phyloP scores from a whole-genome alignment of 164 flowering plant genomes.

The Vitis labrusca region DNA sequence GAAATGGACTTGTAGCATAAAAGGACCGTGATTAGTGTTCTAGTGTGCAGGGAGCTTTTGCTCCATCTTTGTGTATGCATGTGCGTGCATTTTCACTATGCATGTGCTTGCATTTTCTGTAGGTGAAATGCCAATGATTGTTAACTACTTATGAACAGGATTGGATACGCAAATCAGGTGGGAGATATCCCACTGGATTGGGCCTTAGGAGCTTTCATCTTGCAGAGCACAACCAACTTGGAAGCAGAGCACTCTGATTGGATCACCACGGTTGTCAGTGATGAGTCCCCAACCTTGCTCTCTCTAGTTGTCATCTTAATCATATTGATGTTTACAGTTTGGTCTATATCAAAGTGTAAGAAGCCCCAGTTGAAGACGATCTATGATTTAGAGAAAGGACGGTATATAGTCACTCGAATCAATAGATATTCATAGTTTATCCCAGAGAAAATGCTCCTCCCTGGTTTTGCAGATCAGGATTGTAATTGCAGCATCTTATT shows the following conservation, averaged over 20 bases:
- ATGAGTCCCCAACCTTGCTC: constrained; percentile 43
- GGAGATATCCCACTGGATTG: constrained; percentile 80
- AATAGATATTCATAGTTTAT: constrained; percentile 25
- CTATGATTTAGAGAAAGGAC: constrained; percentile 91
- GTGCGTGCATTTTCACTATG: background rate
- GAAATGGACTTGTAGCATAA: too few species aligned
- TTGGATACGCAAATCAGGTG: constrained; percentile 69
- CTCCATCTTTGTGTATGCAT: background rate
- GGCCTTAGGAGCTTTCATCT: constrained; percentile 94
- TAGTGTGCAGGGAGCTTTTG: background rate
- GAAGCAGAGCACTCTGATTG: constrained; percentile 27
- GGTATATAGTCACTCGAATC: constrained; percentile 71
- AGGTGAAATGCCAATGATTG: background rate
- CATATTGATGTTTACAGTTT: constrained; percentile 44
- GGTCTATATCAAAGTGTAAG: constrained; percentile 66
- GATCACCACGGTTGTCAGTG: constrained; percentile 29
- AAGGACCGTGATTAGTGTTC: background rate
- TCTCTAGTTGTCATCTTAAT: constrained; percentile 39
- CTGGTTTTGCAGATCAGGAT: constrained; percentile 2
- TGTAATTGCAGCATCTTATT: background rate
- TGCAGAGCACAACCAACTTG: constrained; percentile 42
- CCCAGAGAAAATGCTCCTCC: background rate
- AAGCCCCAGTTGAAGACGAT: constrained; percentile 85
- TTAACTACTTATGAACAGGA: constrained; percentile 43
- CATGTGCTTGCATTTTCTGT: background rate